Evolutionary conservation across 768 basidiomycete genomes (phyloP).

Genomic region (Lepiota brunneoincarnata): DNA sequence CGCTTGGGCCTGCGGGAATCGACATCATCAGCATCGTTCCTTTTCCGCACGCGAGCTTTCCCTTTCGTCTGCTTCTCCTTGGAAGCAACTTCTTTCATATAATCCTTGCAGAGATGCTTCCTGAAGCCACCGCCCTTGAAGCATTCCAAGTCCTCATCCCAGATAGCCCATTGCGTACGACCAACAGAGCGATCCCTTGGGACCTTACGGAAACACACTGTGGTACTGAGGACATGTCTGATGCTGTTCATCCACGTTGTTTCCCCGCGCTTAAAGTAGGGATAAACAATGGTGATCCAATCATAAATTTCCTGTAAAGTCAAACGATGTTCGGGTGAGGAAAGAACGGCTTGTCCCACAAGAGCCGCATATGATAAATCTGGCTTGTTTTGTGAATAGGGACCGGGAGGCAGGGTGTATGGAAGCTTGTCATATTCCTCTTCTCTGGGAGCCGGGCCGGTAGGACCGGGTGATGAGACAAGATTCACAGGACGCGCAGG

Average conservation of each 20-base stretch:
- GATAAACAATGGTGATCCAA: conserved; percentile 92
- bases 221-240: conserved; percentile 93
- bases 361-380: conserved; percentile 91
- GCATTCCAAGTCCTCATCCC: conserved; percentile 77
- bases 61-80: conserved; percentile 33
- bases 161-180: conserved; percentile 86
- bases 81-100: conserved; percentile 32
- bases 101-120: conserved; percentile 56
- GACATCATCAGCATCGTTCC: conserved; percentile 26
- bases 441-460: conserved; percentile 62
- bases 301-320: conserved; percentile 96
- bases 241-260: conserved; percentile 98
- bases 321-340: conserved; percentile 78
- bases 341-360: conserved; percentile 91
- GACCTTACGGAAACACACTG: conserved; percentile 86
- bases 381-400: conserved; percentile 78
- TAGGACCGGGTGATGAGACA: conserved; percentile 84
- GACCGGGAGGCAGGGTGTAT: conserved; percentile 79
- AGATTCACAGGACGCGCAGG: conserved; percentile 56
- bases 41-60: conserved; percentile 35
- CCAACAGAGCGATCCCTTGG: conserved; percentile 75
- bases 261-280: conserved; percentile 89
- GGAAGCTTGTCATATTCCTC: conserved; percentile 67
- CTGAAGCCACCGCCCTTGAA: conserved; percentile 83
- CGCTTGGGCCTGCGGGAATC: conserved; percentile 46